Evolutionary conservation across 768 basidiomycete genomes (phyloP), one percentile per base, ranked within the genome.

Genomic region (Chalciporus piperatus): DNA sequence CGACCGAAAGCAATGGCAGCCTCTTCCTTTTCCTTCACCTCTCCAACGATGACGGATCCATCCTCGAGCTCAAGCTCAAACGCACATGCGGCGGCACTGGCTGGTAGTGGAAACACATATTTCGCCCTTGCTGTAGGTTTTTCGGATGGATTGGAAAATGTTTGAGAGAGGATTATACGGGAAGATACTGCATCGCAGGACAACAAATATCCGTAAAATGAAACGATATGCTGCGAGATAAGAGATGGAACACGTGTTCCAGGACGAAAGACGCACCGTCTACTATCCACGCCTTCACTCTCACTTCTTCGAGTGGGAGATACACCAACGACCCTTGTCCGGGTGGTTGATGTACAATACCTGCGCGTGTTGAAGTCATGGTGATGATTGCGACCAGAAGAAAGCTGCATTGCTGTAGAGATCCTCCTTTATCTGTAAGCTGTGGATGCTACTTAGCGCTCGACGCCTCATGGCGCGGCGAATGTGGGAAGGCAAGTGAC

Each of bases 21-120:
- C 41, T 67, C 56, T 12, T 65, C 66, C 43, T 73, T 81, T 49
- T 82, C 81, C 53, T 80, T 79, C 4, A 70, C 74, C 14, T 75
- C 61, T 4, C 80, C 83, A 10, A 63, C 54, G 3, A 84, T 62
- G 4, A 69, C 56, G 0, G 72, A 64, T 7, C 74, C 76, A 52
- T 81, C 74, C 13, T 72, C 70, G 11, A 72, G 69, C 35, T 67
- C 68, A 63, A 83, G 74, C 30, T 74, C 67, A 57, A 85, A 85
- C 0, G 74, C 75, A 51, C 80, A 83, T 8, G 83, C 72, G 0
- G 80, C 81, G 0, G 77, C 78, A 27, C 69, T 70, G 1, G 75
- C 77, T 0, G 83, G 84, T 6, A 85, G 72, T 9, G 83, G 82
- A 55, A 85, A 85, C 35, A 75, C 70, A 61, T 83, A 85, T 28